These are phyloP conservation scores for Bonnemaisonia californica DNA, from an alignment of 31 red algal species.

Conservation along the genomic window DNA sequence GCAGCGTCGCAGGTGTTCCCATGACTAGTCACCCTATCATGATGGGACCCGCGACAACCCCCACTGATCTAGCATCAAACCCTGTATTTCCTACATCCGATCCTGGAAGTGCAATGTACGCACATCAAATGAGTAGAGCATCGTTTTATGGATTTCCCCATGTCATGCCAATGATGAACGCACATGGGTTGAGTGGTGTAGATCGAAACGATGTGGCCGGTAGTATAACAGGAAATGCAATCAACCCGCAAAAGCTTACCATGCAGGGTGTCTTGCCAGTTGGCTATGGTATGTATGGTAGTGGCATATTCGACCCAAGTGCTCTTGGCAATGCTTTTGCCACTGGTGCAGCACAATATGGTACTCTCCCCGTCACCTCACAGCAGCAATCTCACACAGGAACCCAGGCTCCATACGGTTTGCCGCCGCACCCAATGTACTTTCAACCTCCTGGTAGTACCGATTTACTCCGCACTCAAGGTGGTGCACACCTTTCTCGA, in stretches of 20 bases:
- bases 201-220: constrained; percentile 29
- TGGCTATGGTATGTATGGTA: constrained; percentile 49
- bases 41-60: constrained; percentile 25
- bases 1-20: constrained; percentile 12
- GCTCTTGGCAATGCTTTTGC: constrained; percentile 25
- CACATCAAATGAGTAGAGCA: constrained; percentile 18
- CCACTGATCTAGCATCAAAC: neutral
- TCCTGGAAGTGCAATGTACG: constrained; percentile 18
- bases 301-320: constrained; percentile 29
- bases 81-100: constrained; percentile 1
- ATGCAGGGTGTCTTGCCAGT: constrained; percentile 48
- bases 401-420: constrained; percentile 1
- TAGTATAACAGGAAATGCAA: neutral
- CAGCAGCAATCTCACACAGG: constrained; percentile 25
- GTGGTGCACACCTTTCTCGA: neutral
- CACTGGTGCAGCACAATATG: neutral
- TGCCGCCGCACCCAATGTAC: neutral
- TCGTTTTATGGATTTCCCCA: constrained; percentile 54
- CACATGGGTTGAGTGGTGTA: constrained; percentile 11
- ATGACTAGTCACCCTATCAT: constrained; percentile 34
- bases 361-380: neutral
- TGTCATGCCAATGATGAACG: constrained; percentile 58
- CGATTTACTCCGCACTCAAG: neutral
- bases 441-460: neutral
- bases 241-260: constrained; percentile 5